Base-by-base conservation (phyloP, 257 asterid species). In the Linaria vulgaris region DNA sequence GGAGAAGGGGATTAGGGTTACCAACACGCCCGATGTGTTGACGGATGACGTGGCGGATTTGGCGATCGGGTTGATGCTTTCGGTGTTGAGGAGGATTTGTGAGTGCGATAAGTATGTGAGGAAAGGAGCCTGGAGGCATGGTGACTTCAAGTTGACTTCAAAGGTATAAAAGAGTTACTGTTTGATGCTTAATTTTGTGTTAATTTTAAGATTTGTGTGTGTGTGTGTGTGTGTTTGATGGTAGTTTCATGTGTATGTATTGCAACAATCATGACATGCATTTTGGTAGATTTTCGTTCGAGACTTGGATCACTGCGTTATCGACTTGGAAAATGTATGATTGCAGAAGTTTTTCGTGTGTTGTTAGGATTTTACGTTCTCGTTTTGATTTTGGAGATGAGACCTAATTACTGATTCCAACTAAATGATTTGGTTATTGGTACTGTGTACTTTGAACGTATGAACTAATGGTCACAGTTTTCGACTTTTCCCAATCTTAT, bases 11-110 rank as follows among this genome's bases (percentile, higher is more conserved):
- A 85, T 90, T 80, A 77, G 72, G 71, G 95, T 90, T 48, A 80
- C 92, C 34, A 83, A 90, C 70, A 87, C 95, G 1, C 97, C 97
- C n/a, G 88, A 90, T 64, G 97, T 90, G 76, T 79, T 87, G 38
- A 85, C 97, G 0, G 88, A 74, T 30, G 95, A 85, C 69, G 96
- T 90, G 47, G 91, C 97, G 13, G 96, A 88, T 69, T 31, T 73
- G 23, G 94, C 96, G 0, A 76, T 88, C 13, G 85, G 80, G 25
- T 56, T 88, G 76, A 59, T 74, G 12, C 56, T 85, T 41, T 78
- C 91, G 6, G 70, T 81, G 11, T 43, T 80, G 72, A 74, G 94
- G 77, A 81, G 63, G 72, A 73, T 83, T 15, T 83, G 90, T 74
- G 72, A 65, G 25, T 72, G 75, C 50, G 85, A 88, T 67, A 66